Percentiles rank a stretch among this genome's conserved stretches.
These are phyloP conservation scores for Aspergillus cejpii DNA, from an alignment of 2,329 filamentous ascomycete genomes.

Conservation along the genomic window DNA sequence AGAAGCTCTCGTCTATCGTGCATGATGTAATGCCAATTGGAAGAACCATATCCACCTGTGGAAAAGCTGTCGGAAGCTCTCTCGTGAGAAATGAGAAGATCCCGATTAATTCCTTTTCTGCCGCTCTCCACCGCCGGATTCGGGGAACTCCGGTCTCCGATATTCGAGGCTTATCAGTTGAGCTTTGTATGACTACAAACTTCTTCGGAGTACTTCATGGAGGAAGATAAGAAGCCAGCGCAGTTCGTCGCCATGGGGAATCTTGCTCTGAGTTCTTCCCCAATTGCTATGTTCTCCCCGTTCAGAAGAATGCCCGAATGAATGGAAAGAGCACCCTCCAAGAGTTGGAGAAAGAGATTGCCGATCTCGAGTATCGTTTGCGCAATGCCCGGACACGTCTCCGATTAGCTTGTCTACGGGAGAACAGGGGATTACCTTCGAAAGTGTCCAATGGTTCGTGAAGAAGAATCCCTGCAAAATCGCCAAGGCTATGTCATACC, in stretches of 20 bases:
- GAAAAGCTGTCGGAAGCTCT: constrained; percentile 1
- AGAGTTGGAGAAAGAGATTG: constrained; percentile 36
- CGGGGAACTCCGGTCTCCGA: constrained; percentile 5
- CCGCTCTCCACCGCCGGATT: constrained; percentile 8
- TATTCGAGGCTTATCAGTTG: constrained; percentile 2
- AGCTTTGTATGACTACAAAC: too few relatives aligned
- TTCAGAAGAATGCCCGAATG: constrained; percentile 16
- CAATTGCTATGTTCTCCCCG: neutral
- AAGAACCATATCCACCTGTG: neutral
- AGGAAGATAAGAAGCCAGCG: constrained; percentile 9
- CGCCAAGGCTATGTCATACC: neutral
- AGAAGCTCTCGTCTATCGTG: constrained; percentile 7
- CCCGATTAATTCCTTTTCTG: constrained; percentile 6
- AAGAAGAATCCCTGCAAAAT: neutral
- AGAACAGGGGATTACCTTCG: constrained; percentile 1
- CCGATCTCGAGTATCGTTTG: constrained; percentile 45
- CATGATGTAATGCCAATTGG: constrained; percentile 14
- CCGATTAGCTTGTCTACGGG: constrained; percentile 15
- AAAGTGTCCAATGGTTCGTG: constrained; percentile 2
- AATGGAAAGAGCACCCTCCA: constrained; percentile 13
- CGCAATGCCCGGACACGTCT: constrained; percentile 42
- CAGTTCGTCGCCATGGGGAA: neutral
- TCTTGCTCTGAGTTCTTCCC: constrained; percentile 2
- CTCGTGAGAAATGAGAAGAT: neutral
- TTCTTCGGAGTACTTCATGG: too few relatives aligned